Evolutionary conservation across 257 asterid genomes (phyloP).

Genomic region (Gentiana dahurica): DNA sequence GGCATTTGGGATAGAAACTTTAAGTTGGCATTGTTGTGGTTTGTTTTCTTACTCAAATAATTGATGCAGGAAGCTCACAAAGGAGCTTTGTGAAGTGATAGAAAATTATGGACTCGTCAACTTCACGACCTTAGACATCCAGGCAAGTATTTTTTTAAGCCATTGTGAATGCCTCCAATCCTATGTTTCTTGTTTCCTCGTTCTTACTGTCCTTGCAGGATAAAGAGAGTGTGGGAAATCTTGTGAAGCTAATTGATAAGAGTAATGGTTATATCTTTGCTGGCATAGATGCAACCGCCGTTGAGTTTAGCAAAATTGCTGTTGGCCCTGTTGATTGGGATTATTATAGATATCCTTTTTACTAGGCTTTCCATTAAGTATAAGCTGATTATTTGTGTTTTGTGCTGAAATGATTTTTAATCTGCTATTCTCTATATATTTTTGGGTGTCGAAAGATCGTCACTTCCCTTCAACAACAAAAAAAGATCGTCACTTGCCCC

Average conservation of each 20-base stretch:
- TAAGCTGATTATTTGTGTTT: not conserved
- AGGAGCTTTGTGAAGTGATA: slow-evolving; percentile 90
- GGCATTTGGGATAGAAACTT: not conserved
- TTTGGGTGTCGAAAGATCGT: no score
- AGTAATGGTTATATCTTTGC: slow-evolving; percentile 87
- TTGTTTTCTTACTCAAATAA: not conserved
- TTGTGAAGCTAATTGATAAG: slow-evolving; percentile 87
- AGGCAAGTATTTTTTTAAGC: slow-evolving; percentile 34
- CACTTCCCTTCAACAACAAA: no score
- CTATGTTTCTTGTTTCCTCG: slow-evolving; percentile 9
- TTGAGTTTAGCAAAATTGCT: slow-evolving; percentile 90
- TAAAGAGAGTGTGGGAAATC: slow-evolving; percentile 88
- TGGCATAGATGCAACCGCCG: slow-evolving; percentile 75
- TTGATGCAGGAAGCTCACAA: slow-evolving; percentile 69
- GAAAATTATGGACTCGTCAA: slow-evolving; percentile 69
- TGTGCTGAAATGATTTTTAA: not conserved
- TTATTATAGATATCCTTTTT: slow-evolving; percentile 90
- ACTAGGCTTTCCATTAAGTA: not conserved
- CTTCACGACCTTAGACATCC: slow-evolving; percentile 87
- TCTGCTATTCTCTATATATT: not conserved
- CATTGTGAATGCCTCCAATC: slow-evolving; percentile 6
- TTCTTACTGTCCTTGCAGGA: slow-evolving; percentile 42
- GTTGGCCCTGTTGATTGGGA: slow-evolving; percentile 88
- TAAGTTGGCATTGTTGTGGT: not conserved
- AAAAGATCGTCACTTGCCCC: no score